Percentiles rank a stretch among this genome's conserved stretches.
These are phyloP conservation scores for Boeremia exigua DNA, from an alignment of 2,329 filamentous ascomycete genomes.

Conservation along the genomic window DNA sequence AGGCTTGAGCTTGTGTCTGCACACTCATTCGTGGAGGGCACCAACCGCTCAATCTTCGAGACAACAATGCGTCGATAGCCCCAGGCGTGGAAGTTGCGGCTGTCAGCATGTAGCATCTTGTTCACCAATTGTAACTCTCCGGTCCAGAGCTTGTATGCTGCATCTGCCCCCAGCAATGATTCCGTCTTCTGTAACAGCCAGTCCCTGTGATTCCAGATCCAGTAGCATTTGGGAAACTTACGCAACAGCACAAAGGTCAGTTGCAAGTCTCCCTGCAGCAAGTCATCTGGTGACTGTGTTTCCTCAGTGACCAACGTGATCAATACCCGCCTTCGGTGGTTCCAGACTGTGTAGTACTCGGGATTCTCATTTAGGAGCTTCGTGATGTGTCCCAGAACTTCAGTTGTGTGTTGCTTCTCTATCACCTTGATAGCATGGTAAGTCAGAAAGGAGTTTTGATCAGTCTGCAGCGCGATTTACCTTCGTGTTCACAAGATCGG, in stretches of 20 bases:
- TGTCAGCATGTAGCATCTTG: constrained; percentile 88
- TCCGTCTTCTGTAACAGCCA: constrained; percentile 83
- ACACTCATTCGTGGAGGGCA: neutral
- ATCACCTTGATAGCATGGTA: constrained; percentile 45
- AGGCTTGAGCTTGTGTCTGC: constrained; percentile 58
- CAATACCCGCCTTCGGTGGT: constrained; percentile 77
- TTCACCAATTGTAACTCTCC: constrained; percentile 81
- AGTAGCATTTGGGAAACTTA: constrained; percentile 95
- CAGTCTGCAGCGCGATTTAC: constrained; percentile 48
- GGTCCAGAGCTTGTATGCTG: constrained; percentile 75
- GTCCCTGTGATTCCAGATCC: constrained; percentile 96
- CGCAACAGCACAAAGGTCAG: constrained; percentile 86
- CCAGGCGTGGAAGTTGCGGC: constrained; percentile 96
- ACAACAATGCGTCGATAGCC: constrained; percentile 84
- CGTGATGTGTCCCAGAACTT: constrained; percentile 72
- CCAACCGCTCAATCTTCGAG: constrained; percentile 70
- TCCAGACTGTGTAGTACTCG: constrained; percentile 92
- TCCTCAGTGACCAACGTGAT: constrained; percentile 61
- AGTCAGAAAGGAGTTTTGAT: neutral
- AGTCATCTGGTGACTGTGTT: constrained; percentile 50
- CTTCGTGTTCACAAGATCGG: constrained; percentile 70
- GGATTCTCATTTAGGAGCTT: constrained; percentile 78
- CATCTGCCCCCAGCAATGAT: constrained; percentile 61
- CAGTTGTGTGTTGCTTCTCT: constrained; percentile 57
- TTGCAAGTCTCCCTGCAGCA: constrained; percentile 74